These are phyloP conservation scores for Sequoia sempervirens DNA, from an alignment of 75 land plant genomes.

Conservation along the genomic window DNA sequence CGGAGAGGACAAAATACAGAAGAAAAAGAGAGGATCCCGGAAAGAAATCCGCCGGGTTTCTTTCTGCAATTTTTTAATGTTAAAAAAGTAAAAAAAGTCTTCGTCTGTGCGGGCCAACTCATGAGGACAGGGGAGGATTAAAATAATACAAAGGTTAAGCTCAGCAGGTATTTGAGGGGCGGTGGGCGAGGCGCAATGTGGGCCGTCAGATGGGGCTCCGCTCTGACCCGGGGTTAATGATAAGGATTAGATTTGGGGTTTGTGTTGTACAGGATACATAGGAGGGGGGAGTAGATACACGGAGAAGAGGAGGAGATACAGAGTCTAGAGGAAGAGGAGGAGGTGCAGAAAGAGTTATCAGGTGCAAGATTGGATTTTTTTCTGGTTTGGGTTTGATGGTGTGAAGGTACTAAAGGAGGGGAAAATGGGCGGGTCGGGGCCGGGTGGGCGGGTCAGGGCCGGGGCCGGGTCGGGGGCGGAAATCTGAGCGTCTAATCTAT, in stretches of 20 bases:
- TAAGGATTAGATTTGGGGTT: neutral
- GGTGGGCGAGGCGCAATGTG: neutral
- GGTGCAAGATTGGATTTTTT: neutral
- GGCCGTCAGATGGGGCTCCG: neutral
- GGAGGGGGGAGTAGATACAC: neutral
- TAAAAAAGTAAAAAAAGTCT: neutral
- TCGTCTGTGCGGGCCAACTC: slow-evolving; percentile 12
- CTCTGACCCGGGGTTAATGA: neutral
- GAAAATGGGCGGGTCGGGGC: too few relatives aligned
- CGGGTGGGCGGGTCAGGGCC: neutral
- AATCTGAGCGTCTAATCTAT: neutral
- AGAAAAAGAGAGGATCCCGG: slow-evolving; percentile 9
- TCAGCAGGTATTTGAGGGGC: neutral
- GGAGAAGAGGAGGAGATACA: neutral
- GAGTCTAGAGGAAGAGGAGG: neutral
- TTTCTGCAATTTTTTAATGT: slow-evolving; percentile 6
- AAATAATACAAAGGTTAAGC: neutral
- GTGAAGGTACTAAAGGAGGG: neutral
- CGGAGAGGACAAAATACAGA: slow-evolving; percentile 1
- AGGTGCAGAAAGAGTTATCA: too few relatives aligned
- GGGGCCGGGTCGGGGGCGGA: neutral
- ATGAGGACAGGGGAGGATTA: neutral
- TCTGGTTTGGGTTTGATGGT: neutral
- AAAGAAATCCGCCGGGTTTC: slow-evolving; percentile 14
- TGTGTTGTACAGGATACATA: neutral